Evolutionary conservation across 2,329 filamentous ascomycete species (phyloP), one percentile per base, ranked within the genome.

Genomic region (Neophaeococcomyces aloes): DNA sequence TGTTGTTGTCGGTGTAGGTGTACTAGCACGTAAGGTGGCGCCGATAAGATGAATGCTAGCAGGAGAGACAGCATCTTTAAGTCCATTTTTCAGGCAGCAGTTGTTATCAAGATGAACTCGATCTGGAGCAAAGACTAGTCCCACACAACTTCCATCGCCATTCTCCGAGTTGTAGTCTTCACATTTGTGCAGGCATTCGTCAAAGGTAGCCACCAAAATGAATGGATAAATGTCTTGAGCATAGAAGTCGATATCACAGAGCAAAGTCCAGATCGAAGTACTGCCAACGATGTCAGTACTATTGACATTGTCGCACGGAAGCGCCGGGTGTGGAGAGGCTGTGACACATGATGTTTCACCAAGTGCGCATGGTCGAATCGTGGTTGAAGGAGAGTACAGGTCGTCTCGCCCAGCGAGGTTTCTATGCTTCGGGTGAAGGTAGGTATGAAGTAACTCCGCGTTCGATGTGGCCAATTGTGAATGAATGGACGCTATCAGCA

Each of bases 71-170:
- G 56, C 51, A 38, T 53, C 30, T 13, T 49, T 45, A 37, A 58
- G 37, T 2, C 48, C 51, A 7, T 48, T 59, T 31, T 60, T 59
- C 19, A 59, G 51, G 38, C 59, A 59, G 49, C 57, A 60, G 48
- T 60, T 48, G 29, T 58, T 52, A 13, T 51, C 45, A 37, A 49
- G 45, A 27, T 47, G 43, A 18, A 48, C 21, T 14, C 53, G 52
- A 18, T 51, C 53, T 5, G 54, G 54, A 7, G 54, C 50, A 45
- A 55, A 60, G 10, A 59, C 44, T 40, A 55, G 55, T 7, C 56
- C 55, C 3, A 47, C 38, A 29, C 55, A 58, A 21, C 23, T 38
- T 33, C 13, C 37, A 8, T 45, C 48, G 32, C 45, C 29, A 27
- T 30, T 32, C 14, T 49, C 44, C 14, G 44, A 33, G 36, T 59